Conservation (phyloP, 257 asterid species). For the Linderniella brevidens region DNA sequence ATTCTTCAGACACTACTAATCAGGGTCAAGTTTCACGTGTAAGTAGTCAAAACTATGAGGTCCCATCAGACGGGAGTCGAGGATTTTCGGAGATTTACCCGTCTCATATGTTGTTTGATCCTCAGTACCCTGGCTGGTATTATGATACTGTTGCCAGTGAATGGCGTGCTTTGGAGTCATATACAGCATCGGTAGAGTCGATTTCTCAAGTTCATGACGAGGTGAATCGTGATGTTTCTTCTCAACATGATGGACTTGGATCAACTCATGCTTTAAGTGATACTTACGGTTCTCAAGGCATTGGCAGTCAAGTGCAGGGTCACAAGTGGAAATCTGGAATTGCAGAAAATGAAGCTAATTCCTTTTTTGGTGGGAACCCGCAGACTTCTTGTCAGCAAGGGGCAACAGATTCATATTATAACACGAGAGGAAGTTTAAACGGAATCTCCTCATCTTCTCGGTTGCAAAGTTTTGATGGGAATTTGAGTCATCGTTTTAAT, state of each 20-base stretch:
- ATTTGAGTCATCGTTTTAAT: slow-evolving; percentile 26
- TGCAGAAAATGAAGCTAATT: too few relatives aligned
- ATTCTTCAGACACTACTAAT: slow-evolving; percentile 18
- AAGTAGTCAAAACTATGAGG: slow-evolving; percentile 17
- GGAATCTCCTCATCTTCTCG: slow-evolving; percentile 22
- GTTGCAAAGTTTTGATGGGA: slow-evolving; percentile 26
- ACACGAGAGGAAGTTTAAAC: slow-evolving; percentile 20
- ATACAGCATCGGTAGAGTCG: slow-evolving; percentile 29
- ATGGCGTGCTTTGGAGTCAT: slow-evolving; percentile 61
- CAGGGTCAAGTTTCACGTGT: slow-evolving; percentile 44
- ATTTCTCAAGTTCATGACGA: slow-evolving; percentile 29
- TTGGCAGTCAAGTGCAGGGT: slow-evolving; percentile 33
- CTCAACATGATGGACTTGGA: slow-evolving; percentile 21
- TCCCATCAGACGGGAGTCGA: slow-evolving; percentile 37
- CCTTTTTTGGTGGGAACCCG: slow-evolving; percentile 18
- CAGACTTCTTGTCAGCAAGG: slow-evolving; percentile 26
- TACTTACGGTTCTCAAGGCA: slow-evolving; percentile 18
- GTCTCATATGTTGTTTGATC: slow-evolving; percentile 79
- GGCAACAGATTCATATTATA: slow-evolving; percentile 20
- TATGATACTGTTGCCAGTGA: slow-evolving; percentile 57
- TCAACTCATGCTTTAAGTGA: slow-evolving; percentile 16
- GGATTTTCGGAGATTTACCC: slow-evolving; percentile 46
- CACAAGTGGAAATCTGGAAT: slow-evolving; percentile 21
- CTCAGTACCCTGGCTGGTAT: slow-evolving; percentile 89
- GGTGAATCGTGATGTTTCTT: slow-evolving; percentile 26